Evolutionary conservation across 2,329 filamentous ascomycete genomes (phyloP), one percentile per base, ranked within the genome.

Genomic region (Coniochaeta sp.): DNA sequence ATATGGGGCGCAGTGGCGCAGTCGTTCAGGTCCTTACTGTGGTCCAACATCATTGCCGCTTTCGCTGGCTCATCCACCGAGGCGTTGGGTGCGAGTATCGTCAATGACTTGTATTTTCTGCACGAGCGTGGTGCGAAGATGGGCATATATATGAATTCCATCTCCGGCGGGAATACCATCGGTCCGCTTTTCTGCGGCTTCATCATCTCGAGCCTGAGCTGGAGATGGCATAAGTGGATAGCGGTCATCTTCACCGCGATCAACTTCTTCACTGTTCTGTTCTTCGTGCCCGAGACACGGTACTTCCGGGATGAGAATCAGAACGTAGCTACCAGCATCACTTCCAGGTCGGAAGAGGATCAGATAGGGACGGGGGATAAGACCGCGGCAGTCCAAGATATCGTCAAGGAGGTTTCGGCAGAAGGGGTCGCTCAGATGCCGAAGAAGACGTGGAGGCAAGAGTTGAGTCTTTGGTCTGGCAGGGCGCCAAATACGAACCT

Each of bases 21-120:
- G 26, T 72, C 70, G 6, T 80, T 79, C 64, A 62, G 71, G 33
- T 76, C 73, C 58, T 65, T 80, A 57, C 65, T 79, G 11, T 77
- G 76, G 75, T 76, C 72, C 38, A 77, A 75, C 61, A 75, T 79
- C 33, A 65, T 80, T 36, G 76, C 70, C 1, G 77, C 75, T 0
- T 77, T 79, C 64, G 77, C 76, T 0, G 76, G 75, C 1, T 74
- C 72, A 11, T 72, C 76, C 7, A 77, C 76, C 0, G 78, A 80
- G 65, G 75, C 77, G 11, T 62, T 79, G 9, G 76, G 73, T 22
- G 75, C 75, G 6, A 70, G 67, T 60, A 69, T 68, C 2, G 67
- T 71, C 60, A 69, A 68, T 56, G 70, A 73, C 40, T 52, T 73
- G 9, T 73, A 67, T 58, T 73, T 72, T 44, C 60, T 71, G n/a